Evolutionary conservation across 75 land plant species (phyloP), one percentile per base, ranked within the genome.

Genomic region (Gnetum montanum): DNA sequence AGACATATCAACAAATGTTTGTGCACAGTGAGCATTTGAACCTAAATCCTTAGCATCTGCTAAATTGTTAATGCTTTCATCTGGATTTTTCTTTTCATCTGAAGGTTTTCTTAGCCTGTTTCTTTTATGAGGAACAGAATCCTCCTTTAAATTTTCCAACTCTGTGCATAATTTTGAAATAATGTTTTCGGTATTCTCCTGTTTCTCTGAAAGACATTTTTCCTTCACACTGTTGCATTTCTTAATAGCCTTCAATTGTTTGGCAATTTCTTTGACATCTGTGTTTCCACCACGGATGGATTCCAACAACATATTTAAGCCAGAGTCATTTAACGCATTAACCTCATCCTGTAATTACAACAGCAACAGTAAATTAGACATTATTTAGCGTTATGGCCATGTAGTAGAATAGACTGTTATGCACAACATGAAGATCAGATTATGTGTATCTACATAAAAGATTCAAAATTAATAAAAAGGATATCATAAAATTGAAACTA

Each of bases 201-300:
- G 55, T 5, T 52, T 22, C 36, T 52, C 33, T 31, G 10, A 3
- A 52, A 36, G 24, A 16, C 3, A 26, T 26, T 16, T 33, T 2
- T 52, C 55, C 19, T 7, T 19, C 33, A 36, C 8, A 28, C 7
- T 27, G 20, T 28, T 24, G 27, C 19, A 49, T 28, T n/a, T 15
- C 35, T 51, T 33, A 15, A 51, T 22, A 31, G 54, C 35, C 35
- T 51, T 51, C 54, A 51, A 51, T 51, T 51, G 30, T 24, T 19
- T 51, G 19, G 20, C 34, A 31, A 51, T 33, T 3, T 51, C 35
- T 51, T 51, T 51, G 19, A 51, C 35, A 19, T 51, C 54, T 3
- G 20, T 7, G 31, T 19, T 33, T 51, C 54, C 54, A 31, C 35
- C 30, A 51, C 18, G 19, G 8, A 51, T 31, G 31, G 54, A 51